A percentile compares a stretch with the other conserved stretches of the same genome.
Conservation (phyloP, 148 eudicot species). For the Camellia japonica region DNA sequence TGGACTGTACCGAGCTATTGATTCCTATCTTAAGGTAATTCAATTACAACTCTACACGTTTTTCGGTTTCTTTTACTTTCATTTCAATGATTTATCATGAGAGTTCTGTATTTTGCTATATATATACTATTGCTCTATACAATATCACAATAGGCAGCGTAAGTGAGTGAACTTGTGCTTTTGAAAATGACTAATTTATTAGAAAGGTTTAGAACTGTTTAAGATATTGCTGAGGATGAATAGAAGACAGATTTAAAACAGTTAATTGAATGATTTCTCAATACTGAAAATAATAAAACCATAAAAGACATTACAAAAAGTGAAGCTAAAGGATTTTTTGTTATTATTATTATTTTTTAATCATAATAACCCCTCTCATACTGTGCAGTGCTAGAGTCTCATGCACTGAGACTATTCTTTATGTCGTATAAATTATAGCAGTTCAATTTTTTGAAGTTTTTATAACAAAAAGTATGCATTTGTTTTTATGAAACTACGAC, state of each 20-base stretch:
- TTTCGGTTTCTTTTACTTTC: neutral
- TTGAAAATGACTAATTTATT: neutral
- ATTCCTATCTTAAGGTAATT: slow-evolving; percentile 94
- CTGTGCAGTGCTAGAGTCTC: too few relatives aligned
- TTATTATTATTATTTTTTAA: neutral
- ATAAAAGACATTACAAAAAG: neutral
- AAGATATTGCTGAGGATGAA: neutral
- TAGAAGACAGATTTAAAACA: neutral
- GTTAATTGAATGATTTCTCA: neutral
- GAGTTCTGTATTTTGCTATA: neutral
- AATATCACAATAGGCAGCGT: neutral
- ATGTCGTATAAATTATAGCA: neutral
- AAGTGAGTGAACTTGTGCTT: neutral
- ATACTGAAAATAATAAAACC: neutral
- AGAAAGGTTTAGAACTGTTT: neutral
- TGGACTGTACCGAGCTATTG: slow-evolving; percentile 91
- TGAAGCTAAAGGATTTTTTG: neutral
- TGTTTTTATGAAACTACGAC: neutral
- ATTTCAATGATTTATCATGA: neutral
- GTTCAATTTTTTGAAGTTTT: neutral
- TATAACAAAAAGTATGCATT: neutral
- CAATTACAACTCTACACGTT: neutral
- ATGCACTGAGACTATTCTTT: neutral
- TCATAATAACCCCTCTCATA: too few relatives aligned
- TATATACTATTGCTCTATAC: neutral